Evolutionary conservation across 179 eudicot species (phyloP).

Genomic region (Corrigiola litoralis): DNA sequence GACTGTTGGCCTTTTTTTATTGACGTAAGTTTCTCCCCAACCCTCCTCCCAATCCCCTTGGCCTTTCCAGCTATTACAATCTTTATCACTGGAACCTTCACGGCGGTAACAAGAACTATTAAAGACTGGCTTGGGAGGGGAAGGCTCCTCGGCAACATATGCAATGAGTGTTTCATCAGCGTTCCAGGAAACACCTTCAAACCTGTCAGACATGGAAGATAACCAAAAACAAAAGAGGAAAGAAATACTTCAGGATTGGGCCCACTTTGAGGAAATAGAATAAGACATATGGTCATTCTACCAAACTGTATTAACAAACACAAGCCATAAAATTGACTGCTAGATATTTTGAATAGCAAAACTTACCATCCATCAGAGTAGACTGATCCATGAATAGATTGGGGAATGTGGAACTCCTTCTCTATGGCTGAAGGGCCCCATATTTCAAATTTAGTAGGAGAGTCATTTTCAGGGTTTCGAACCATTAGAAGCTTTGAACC

Average conservation of each 20-base stretch:
- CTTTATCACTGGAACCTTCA: conserved; percentile 55
- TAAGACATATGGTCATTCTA: neutral
- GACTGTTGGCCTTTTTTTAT: conserved; percentile 78
- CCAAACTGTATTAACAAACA: neutral
- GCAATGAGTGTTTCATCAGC: conserved; percentile 78
- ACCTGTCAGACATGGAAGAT: conserved; percentile 39
- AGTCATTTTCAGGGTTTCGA: conserved; percentile 71
- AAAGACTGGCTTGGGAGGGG: conserved; percentile 57
- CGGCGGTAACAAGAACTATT: conserved; percentile 51
- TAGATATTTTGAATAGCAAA: neutral
- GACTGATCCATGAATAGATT: conserved; percentile 73
- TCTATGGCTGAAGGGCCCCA: conserved; percentile 72
- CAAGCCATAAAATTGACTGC: neutral
- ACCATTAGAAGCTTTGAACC: conserved; percentile 84
- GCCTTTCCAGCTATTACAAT: conserved; percentile 85
- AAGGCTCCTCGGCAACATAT: conserved; percentile 94
- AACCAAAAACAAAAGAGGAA: neutral
- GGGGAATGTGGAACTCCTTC: conserved; percentile 73
- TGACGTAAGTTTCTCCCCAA: conserved; percentile 91
- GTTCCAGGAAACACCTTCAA: conserved; percentile 95
- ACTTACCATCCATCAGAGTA: conserved; percentile 90
- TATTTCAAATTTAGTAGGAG: conserved; percentile 74
- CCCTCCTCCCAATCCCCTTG: conserved; percentile 87
- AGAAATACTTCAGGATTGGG: neutral
- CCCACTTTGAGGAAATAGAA: neutral